phyloP scores from a whole-genome alignment of 228 moss, liverwort and hornwort species.

The Sphagnum magellanicum region DNA sequence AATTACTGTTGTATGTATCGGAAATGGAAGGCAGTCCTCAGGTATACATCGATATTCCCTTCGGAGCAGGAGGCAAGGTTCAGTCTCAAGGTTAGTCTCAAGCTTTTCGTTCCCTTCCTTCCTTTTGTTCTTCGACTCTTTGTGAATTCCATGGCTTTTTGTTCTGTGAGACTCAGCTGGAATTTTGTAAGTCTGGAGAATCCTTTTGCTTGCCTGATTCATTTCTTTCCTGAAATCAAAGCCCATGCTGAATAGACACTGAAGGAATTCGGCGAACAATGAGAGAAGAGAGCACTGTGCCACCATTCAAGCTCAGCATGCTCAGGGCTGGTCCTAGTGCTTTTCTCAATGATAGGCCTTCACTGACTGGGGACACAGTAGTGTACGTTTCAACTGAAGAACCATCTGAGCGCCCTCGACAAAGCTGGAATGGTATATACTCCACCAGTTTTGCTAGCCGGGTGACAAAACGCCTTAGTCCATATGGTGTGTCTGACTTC shows the following conservation, averaged over 20 bases:
- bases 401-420: constrained; percentile 13
- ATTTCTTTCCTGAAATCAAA: too few species aligned
- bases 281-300: constrained; percentile 11
- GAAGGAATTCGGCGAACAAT: neutral
- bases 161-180: too few species aligned
- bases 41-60: constrained; percentile 37
- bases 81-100: neutral
- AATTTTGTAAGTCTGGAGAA: too few species aligned
- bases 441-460: constrained; percentile 31
- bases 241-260: too few species aligned
- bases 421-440: constrained; percentile 67
- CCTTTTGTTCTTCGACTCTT: neutral
- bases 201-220: too few species aligned
- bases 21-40: constrained; percentile 49
- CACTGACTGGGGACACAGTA: constrained; percentile 43
- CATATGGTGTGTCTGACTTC: constrained; percentile 57
- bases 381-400: constrained; percentile 69
- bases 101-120: neutral
- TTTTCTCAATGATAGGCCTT: constrained; percentile 47
- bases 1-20: constrained; percentile 33
- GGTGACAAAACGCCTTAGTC: constrained; percentile 50
- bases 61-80: neutral
- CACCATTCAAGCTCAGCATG: constrained; percentile 9
- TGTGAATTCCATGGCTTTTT: neutral
- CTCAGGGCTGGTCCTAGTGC: constrained; percentile 17